phyloP scores from a whole-genome alignment of 1,139 yeast species.

The Tardiomyces blankii region DNA sequence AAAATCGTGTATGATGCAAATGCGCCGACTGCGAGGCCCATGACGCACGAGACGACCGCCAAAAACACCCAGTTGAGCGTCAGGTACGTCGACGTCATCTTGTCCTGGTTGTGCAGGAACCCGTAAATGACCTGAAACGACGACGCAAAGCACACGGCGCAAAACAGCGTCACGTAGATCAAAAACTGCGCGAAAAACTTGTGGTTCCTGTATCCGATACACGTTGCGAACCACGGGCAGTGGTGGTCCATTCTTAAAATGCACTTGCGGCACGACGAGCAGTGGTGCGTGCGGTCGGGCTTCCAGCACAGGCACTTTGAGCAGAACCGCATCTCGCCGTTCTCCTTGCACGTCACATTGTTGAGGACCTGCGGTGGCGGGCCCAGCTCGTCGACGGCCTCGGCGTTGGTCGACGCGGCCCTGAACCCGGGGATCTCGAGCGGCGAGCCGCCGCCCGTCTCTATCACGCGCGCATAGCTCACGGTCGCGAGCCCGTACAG shows the following conservation, averaged over 20 bases:
- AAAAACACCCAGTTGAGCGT: conserved; percentile 52
- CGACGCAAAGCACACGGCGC: conserved; percentile 31
- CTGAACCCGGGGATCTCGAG: conserved; percentile 22
- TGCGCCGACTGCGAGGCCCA: conserved; percentile 47
- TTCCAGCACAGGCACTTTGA: conserved; percentile 75
- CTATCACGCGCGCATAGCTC: conserved; percentile 46
- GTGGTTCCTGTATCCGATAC: conserved; percentile 77
- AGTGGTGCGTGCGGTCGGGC: conserved; percentile 62
- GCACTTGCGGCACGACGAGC: conserved; percentile 28
- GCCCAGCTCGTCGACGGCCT: conserved; percentile 11
- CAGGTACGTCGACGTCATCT: conserved; percentile 29
- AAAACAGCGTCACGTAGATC: conserved; percentile 42
- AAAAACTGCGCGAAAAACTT: conserved; percentile 72
- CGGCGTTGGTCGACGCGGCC: conserved; percentile 13
- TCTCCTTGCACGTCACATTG: conserved; percentile 30
- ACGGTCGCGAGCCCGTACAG: conserved; percentile 20
- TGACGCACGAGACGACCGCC: conserved; percentile 48
- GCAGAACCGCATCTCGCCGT: conserved; percentile 50
- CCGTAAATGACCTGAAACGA: conserved; percentile 34
- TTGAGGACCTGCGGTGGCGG: conserved; percentile 29
- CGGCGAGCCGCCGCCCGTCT: conserved; percentile 43
- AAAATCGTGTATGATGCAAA: conserved; percentile 54
- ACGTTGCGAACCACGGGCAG: conserved; percentile 93
- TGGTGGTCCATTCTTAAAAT: conserved; percentile 55
- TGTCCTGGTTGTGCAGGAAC: conserved; percentile 37